Percentiles rank a stretch among this genome's conserved stretches.
Evolutionary conservation across 805 yeast species (phyloP).

Genomic region (Candida awuae): DNA sequence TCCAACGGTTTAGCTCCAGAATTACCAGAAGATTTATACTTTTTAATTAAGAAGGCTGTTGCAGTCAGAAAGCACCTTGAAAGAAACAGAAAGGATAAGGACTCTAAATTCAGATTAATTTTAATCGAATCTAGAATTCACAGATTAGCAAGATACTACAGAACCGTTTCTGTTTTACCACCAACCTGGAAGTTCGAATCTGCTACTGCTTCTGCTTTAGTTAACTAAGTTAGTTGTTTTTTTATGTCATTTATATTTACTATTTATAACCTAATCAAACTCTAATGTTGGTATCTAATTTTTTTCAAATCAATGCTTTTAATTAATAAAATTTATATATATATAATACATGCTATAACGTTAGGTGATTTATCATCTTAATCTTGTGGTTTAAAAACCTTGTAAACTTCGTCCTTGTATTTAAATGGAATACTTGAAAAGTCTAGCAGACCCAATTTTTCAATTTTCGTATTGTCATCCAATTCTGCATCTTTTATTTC

Average conservation of each 20-base stretch:
- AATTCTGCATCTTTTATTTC: slow-evolving; percentile 16
- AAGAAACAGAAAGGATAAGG: slow-evolving; percentile 99
- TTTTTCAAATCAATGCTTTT: too few species aligned
- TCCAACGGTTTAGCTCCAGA: slow-evolving; percentile 99
- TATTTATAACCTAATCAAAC: too few species aligned
- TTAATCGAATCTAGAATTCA: slow-evolving; percentile 99
- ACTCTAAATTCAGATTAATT: slow-evolving; percentile 99
- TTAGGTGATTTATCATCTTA: neutral
- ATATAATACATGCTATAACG: neutral
- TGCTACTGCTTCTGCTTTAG: slow-evolving; percentile 99
- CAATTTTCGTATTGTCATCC: slow-evolving; percentile 25
- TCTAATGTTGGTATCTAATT: too few species aligned
- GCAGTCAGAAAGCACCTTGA: slow-evolving; percentile 99
- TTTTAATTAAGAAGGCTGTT: slow-evolving; percentile 98
- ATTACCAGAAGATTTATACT: slow-evolving; percentile 99
- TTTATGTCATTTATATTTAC: slow-evolving; percentile 15
- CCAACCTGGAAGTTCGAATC: slow-evolving; percentile 99
- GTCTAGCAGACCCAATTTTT: slow-evolving; percentile 31
- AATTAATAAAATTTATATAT: too few species aligned
- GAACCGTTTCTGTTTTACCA: slow-evolving; percentile 97
- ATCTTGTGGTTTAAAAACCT: slow-evolving; percentile 9
- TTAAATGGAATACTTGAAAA: slow-evolving; percentile 37
- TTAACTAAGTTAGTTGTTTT: slow-evolving; percentile 60
- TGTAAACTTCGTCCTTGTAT: slow-evolving; percentile 31
- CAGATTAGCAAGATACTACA: slow-evolving; percentile 99